Evolutionary conservation across 108 stramenopile genomes (phyloP).

Genomic region (Cyclotella kingstonii): DNA sequence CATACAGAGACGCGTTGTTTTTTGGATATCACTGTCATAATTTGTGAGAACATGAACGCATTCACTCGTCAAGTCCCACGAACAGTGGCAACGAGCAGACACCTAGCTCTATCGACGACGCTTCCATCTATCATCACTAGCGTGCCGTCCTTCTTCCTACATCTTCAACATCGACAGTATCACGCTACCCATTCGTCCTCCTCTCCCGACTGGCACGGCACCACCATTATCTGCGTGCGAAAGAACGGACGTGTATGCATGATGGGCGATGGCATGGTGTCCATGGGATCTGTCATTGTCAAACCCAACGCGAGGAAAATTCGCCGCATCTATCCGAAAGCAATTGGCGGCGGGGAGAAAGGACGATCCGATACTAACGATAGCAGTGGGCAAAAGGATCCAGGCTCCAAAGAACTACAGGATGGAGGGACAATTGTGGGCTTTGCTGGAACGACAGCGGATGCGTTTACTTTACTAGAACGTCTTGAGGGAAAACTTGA

Average conservation of each 20-base stretch:
- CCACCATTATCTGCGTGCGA: constrained; percentile 93
- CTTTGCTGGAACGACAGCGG: constrained; percentile 97
- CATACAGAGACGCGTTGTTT: no score
- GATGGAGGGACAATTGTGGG: constrained; percentile 86
- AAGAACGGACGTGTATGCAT: constrained; percentile 96
- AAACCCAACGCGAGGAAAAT: constrained; percentile 97
- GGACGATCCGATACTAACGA: neutral
- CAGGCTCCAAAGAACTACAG: constrained; percentile 17
- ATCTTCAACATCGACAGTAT: no score
- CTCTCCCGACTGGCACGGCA: constrained; percentile 39
- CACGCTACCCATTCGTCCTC: constrained; percentile 12
- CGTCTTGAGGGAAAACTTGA: constrained; percentile 95
- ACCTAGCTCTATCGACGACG: no score
- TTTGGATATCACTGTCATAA: no score
- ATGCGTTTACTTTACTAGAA: constrained; percentile 96
- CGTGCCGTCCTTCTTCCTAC: no score
- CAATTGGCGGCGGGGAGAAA: constrained; percentile 8
- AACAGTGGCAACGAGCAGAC: no score
- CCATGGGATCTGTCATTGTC: constrained; percentile 87
- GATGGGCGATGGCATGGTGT: constrained; percentile 99
- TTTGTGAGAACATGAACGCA: no score
- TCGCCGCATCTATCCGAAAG: constrained; percentile 70
- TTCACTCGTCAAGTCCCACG: no score
- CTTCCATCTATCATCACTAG: no score
- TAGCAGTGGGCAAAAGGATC: neutral